phyloP scores from a whole-genome alignment of 2,329 filamentous ascomycete species.

The Talaromyces funiculosus region DNA sequence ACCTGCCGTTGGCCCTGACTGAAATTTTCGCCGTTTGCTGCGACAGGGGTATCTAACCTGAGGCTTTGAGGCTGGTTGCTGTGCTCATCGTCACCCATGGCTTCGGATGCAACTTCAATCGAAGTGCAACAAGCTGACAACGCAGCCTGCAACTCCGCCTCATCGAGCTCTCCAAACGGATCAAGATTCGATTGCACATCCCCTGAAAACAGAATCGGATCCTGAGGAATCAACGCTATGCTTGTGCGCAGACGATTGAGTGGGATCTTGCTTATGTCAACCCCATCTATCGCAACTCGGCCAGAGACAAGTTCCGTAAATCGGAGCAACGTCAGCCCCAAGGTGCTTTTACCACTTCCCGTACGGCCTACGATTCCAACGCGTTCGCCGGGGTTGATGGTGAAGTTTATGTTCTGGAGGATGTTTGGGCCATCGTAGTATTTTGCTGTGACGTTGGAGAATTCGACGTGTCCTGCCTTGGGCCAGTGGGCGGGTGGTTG shows the following conservation, averaged over 20 bases:
- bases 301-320: slow-evolving; percentile 49
- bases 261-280: slow-evolving; percentile 51
- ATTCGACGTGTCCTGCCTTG: slow-evolving; percentile 21
- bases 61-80: slow-evolving; percentile 21
- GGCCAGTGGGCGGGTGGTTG: slow-evolving; percentile 22
- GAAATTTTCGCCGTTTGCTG: slow-evolving; percentile 45
- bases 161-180: slow-evolving; percentile 50
- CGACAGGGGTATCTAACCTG: slow-evolving; percentile 48
- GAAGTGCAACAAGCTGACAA: slow-evolving; percentile 22
- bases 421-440: slow-evolving; percentile 23
- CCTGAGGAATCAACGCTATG: slow-evolving; percentile 56
- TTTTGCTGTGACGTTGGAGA: slow-evolving; percentile 21
- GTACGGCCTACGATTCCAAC: slow-evolving; percentile 26
- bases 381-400: slow-evolving; percentile 21
- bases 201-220: slow-evolving; percentile 55
- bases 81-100: slow-evolving; percentile 12
- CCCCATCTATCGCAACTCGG: slow-evolving; percentile 51
- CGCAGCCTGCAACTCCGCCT: slow-evolving; percentile 37
- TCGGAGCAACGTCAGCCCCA: slow-evolving; percentile 52
- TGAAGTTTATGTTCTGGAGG: slow-evolving; percentile 21
- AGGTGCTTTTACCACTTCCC: slow-evolving; percentile 30
- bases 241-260: slow-evolving; percentile 49
- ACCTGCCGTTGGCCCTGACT: slow-evolving; percentile 59
- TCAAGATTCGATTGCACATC: slow-evolving; percentile 56
- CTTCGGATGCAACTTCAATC: neutral